These are phyloP conservation scores for Wickerhamiella allomyrinae DNA, from an alignment of 805 yeast genomes.

Conservation along the genomic window DNA sequence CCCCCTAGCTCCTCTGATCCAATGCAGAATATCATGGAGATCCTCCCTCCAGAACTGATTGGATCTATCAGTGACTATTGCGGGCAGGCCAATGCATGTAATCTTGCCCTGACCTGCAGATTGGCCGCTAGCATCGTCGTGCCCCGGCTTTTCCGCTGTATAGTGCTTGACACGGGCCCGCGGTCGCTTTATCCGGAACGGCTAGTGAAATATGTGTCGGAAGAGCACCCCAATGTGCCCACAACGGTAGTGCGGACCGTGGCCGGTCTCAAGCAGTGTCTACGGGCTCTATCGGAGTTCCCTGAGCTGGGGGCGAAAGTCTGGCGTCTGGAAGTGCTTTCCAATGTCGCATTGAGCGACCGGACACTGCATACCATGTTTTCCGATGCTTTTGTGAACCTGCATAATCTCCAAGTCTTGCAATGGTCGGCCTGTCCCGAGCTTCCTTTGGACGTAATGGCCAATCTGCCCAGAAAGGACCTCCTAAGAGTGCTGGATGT, in stretches of 20 bases:
- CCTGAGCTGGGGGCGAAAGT: conserved; percentile 11
- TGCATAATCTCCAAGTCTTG: conserved; percentile 15
- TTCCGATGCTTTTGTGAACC: conserved; percentile 13
- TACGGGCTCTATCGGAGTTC: conserved; percentile 14
- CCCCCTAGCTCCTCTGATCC: not conserved
- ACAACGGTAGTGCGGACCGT: conserved; percentile 21
- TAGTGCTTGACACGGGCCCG: conserved; percentile 22
- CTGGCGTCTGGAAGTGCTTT: conserved; percentile 12
- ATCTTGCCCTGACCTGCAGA: conserved; percentile 20
- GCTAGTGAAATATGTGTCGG: conserved; percentile 1
- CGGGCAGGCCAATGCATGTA: conserved; percentile 23
- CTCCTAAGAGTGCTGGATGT: conserved; percentile 10
- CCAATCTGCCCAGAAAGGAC: conserved; percentile 10
- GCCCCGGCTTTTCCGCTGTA: conserved; percentile 19
- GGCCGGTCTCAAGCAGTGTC: conserved; percentile 22
- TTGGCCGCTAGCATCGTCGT: conserved; percentile 14
- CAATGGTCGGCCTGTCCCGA: conserved; percentile 26
- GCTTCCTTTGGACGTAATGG: conserved; percentile 18
- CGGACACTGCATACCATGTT: conserved; percentile 14
- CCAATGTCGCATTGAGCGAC: conserved; percentile 20
- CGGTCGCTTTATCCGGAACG: conserved; percentile 16
- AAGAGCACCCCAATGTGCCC: conserved; percentile 2
- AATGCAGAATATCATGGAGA: not conserved
- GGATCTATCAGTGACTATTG: conserved; percentile 18
- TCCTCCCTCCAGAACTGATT: conserved; percentile 21